Evolutionary conservation across 192 early-diverging fungal genomes (phyloP).

Genomic region (Umbelopsis sp.): DNA sequence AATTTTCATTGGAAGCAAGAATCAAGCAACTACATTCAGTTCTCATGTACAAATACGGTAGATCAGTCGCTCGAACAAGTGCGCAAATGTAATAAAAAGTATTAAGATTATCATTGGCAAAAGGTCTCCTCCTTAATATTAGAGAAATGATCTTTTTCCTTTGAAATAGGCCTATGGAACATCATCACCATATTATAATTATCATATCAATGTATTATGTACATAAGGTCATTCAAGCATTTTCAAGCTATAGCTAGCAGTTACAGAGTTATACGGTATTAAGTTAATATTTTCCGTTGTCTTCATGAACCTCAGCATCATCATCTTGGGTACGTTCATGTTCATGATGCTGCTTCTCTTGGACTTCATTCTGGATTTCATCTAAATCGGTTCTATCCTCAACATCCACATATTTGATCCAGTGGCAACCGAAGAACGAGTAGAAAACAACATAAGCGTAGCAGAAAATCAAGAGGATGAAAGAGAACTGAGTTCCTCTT

Average conservation of each 20-base stretch:
- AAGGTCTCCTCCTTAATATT: no score
- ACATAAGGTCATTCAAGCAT: background rate
- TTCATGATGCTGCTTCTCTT: background rate
- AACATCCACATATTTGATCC: slow-evolving; percentile 25
- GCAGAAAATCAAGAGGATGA: slow-evolving; percentile 21
- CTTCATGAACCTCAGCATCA: background rate
- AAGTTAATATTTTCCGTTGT: background rate
- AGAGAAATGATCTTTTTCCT: no score
- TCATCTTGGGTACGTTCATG: no score
- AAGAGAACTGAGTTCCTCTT: slow-evolving; percentile 19
- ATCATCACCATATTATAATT: no score
- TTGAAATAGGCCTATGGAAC: no score
- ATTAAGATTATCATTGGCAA: no score
- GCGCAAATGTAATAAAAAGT: no score
- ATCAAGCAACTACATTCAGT: no score
- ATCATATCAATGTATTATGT: slow-evolving; percentile 2
- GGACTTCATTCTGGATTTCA: background rate
- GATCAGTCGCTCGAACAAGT: no score
- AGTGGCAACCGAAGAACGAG: slow-evolving; percentile 14
- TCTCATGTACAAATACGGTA: no score
- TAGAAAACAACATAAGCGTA: slow-evolving; percentile 27
- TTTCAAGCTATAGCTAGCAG: background rate
- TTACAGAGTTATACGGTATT: background rate
- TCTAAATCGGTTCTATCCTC: slow-evolving; percentile 1
- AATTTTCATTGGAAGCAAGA: no score